Evolutionary conservation across 1,139 yeast genomes (phyloP), one percentile per base, ranked within the genome.

Genomic region (Nakaseomyces nivariensis): DNA sequence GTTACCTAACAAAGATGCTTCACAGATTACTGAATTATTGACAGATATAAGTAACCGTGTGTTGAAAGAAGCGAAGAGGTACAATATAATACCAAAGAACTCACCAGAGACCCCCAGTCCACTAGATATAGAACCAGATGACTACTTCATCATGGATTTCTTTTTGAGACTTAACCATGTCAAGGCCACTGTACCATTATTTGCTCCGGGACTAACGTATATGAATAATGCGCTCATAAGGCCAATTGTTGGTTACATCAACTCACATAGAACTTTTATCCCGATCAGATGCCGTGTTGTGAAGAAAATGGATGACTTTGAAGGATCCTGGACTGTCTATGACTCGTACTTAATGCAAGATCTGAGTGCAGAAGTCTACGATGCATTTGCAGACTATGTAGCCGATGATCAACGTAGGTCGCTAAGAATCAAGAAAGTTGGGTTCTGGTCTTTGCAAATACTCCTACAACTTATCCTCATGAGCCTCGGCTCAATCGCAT

Each of bases 281-380:
- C 97, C 96, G 47, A 81, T 92, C 54, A 76, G 82, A 56, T 88
- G 96, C 62, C 78, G 90, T 5, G 80, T 92, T n/a, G 84, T 85
- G 45, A 92, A 92, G 64, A 77, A 79, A 48, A 69, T 88, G 31
- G 72, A 73, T 37, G 97, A 92, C 62, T 92, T 92, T 63, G 89
- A 86, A 59, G 98, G 98, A 0, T 80, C 96, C 4, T 92, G 98
- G 98, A 92, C 98, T 1, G 75, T 89, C 5, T 92, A 89, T 66
- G 98, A 92, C 64, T 85, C 95, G 36, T 73, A 85, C 51, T 72
- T 92, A 53, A 88, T 92, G 96, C 95, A 86, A 61, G 97, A 90
- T 62, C 75, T 94, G 49, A 84, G 94, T 37, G 83, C 83, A 43
- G 95, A 87, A 58, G 95, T 90, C 3, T 90, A 90, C 66, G 92